Base-by-base conservation (phyloP, 2,329 filamentous ascomycete species). In the Cladosporium austrohemisphaericum region DNA sequence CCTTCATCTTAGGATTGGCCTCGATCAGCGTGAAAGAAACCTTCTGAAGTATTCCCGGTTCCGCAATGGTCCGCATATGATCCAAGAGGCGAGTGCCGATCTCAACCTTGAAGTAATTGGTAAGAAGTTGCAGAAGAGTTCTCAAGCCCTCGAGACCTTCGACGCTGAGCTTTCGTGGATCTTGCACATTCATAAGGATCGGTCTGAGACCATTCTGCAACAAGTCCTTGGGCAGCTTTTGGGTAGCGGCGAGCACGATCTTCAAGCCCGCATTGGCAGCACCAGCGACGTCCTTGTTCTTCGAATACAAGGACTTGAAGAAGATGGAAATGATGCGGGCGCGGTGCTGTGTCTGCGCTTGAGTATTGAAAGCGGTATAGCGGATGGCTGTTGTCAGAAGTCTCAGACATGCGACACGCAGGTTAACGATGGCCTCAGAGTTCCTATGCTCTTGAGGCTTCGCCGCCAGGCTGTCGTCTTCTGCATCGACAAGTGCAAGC, bases 81-180 rank as follows among this genome's bases (percentile, higher is more conserved):
- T 97, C 92, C 8, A 99, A 76, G n/a, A 99, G 72, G 19, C 93
- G 82, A 18, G 88, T 81, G 5, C 93, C 94, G 47, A 99, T 98
- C 65, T 98, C 93, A 1, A 97, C 91, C 70, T 98, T 99, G 71
- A 99, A 99, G 67, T 98, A 98, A 52, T 93, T 97, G 0, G 92
- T 98, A 14, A 99, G 75, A 2, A 99, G 76, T 55, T 93, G 92
- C 52, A 99, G 71, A 1, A 99, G 76, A 31, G 92, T 83, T 14
- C 91, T 91, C 25, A 99, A 74, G 20, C 95, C 95, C 65, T 97
- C 91, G 4, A 99, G 75, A 2, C 91, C 91, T 60, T 91, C 86
- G 0, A 92, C 87, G 16, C 84, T 95, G 16, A 99, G 75, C 50
- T 92, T 85, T 66, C 95, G 89, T 0, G 92, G 87, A 63, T 98